phyloP scores from a whole-genome alignment of 2,329 filamentous ascomycete genomes.

The Fusarium sp. region DNA sequence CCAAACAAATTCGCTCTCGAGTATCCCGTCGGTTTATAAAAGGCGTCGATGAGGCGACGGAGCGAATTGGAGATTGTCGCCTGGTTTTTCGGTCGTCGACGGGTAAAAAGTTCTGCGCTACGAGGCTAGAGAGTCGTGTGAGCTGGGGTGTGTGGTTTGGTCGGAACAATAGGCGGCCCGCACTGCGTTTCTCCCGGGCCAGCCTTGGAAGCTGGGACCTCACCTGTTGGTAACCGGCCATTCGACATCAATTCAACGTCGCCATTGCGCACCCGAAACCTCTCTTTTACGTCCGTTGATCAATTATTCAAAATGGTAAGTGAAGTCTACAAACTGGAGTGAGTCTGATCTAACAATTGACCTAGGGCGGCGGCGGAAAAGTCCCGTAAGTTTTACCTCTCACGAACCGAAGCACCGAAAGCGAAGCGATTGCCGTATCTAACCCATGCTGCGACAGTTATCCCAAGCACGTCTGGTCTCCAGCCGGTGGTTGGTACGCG shows the following conservation, averaged over 20 bases:
- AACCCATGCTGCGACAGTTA: conserved; percentile 68
- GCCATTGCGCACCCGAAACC: conserved; percentile 48
- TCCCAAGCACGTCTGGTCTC: conserved; percentile 99
- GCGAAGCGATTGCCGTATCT: conserved; percentile 26
- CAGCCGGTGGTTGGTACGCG: conserved; percentile 95
- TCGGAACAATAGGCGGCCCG: conserved; percentile 46
- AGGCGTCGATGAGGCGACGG: conserved; percentile 27
- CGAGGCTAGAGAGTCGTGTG: conserved; percentile 50
- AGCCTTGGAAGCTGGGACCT: conserved; percentile 30
- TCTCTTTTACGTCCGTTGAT: conserved; percentile 50
- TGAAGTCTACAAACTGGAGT: background rate
- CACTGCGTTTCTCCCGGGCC: conserved; percentile 20
- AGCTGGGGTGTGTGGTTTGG: conserved; percentile 39
- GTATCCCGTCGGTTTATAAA: conserved; percentile 18
- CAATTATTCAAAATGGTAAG: conserved; percentile 68
- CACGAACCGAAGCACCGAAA: conserved; percentile 33
- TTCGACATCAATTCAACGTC: conserved; percentile 41
- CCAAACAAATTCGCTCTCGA: conserved; percentile 35
- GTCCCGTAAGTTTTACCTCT: conserved; percentile 62
- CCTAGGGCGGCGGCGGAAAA: conserved; percentile 79
- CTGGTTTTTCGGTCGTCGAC: conserved; percentile 36
- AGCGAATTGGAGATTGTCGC: conserved; percentile 21
- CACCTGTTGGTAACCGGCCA: conserved; percentile 28
- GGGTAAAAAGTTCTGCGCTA: conserved; percentile 53
- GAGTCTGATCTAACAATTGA: conserved; percentile 54